A percentile compares a stretch with the other conserved stretches of the same genome.
Conservation (phyloP, 495 filamentous ascomycete genomes). For the Terfezia boudieri region DNA sequence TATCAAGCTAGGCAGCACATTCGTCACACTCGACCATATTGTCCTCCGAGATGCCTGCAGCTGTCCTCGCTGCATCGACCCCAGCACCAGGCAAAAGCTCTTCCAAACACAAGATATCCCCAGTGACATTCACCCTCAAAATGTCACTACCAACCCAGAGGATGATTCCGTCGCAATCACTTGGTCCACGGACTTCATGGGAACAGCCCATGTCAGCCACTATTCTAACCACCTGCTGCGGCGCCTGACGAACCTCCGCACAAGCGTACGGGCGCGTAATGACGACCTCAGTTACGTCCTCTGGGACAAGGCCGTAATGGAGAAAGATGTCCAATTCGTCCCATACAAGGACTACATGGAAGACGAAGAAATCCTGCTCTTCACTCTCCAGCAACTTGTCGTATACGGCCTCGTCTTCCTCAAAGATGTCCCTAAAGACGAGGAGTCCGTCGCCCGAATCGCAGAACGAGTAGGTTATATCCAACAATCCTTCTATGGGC, state of each 20-base stretch:
- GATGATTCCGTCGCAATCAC: conserved; percentile 18
- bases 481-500: conserved; percentile 69
- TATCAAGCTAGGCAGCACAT: conserved; percentile 9
- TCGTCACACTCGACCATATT: conserved; percentile 14
- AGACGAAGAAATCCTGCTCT: conserved; percentile 27
- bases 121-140: conserved; percentile 22
- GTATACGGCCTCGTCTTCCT: conserved; percentile 50
- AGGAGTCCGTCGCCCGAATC: conserved; percentile 39
- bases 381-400: conserved; percentile 31
- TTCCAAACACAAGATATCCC: conserved; percentile 58
- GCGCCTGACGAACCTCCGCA: conserved; percentile 3
- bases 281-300: conserved; percentile 12
- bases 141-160: conserved; percentile 4
- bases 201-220: conserved; percentile 26
- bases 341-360: conserved; percentile 49
- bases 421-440: conserved; percentile 40
- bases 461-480: conserved; percentile 48
- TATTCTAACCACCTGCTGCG: conserved; percentile 22
- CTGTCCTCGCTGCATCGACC: conserved; percentile 51
- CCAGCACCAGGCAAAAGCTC: conserved; percentile 58
- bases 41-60: conserved; percentile 59
- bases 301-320: conserved; percentile 23
- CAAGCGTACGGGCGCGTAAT: conserved; percentile 6
- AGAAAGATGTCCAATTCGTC: conserved; percentile 24
- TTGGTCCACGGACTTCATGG: conserved; percentile 28